These are phyloP conservation scores for Beauveria scarabaeidicola DNA, from an alignment of 2,329 filamentous ascomycete genomes.

Conservation along the genomic window DNA sequence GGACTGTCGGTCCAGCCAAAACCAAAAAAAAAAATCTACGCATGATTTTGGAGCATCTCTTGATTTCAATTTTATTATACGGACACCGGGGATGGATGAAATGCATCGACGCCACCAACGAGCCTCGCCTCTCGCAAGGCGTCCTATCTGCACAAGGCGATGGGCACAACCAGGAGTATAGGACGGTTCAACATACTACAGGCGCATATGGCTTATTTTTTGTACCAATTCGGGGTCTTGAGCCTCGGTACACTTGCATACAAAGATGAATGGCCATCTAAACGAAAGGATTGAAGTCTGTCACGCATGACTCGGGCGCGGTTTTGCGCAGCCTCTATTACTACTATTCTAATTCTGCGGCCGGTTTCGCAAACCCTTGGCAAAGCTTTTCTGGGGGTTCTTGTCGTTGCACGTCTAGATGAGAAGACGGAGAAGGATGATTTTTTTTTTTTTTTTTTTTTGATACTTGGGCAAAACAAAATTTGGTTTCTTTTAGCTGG, in stretches of 20 bases:
- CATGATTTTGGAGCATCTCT: neutral
- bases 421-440: neutral
- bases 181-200: neutral
- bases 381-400: neutral
- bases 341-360: neutral
- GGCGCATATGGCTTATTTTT: constrained; percentile 2
- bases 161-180: neutral
- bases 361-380: neutral
- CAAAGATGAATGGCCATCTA: neutral
- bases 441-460: neutral
- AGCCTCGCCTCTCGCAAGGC: neutral
- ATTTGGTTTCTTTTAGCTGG: neutral
- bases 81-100: neutral
- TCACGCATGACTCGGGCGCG: neutral
- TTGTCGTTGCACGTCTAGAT: neutral
- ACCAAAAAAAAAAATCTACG: neutral
- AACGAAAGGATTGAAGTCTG: neutral
- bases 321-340: neutral
- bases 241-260: neutral
- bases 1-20: neutral
- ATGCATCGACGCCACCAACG: neutral
- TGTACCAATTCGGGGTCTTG: neutral
- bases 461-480: neutral
- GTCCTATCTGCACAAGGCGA: neutral
- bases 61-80: neutral